Evolutionary conservation across 257 asterid genomes (phyloP).

Genomic region (Prunella vulgaris): DNA sequence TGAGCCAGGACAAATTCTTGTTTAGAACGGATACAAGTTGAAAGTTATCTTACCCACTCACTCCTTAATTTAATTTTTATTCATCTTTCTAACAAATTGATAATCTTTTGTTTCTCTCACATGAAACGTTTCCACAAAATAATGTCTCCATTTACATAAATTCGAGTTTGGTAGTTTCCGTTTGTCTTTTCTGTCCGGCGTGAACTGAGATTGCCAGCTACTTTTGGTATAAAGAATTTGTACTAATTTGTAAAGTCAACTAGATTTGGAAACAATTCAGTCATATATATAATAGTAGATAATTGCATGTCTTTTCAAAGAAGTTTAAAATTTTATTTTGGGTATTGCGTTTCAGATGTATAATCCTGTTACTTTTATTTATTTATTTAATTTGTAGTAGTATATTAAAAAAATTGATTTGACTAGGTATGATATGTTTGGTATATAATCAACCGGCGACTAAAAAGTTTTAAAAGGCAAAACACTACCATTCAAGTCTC

Average conservation of each 20-base stretch:
- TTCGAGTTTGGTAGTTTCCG: neutral
- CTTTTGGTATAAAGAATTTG: neutral
- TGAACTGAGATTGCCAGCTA: neutral
- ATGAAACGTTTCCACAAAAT: neutral
- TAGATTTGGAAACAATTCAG: neutral
- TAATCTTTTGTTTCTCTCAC: neutral
- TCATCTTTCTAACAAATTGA: neutral
- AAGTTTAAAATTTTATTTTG: neutral
- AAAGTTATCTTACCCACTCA: neutral
- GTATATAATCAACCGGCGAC: neutral
- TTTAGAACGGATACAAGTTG: neutral
- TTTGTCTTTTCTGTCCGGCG: neutral
- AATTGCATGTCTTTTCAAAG: neutral
- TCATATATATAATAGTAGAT: neutral
- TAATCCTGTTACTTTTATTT: neutral
- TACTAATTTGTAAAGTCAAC: neutral
- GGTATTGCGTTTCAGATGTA: neutral
- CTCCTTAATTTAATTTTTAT: neutral
- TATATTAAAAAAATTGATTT: too few species aligned
- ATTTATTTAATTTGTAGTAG: neutral
- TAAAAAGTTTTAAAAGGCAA: too few species aligned
- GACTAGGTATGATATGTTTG: neutral
- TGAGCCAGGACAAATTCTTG: neutral
- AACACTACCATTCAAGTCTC: too few species aligned
- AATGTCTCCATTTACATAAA: neutral